Evolutionary conservation across 202 grass and related monocot species (phyloP).

Genomic region (Zizania palustris): DNA sequence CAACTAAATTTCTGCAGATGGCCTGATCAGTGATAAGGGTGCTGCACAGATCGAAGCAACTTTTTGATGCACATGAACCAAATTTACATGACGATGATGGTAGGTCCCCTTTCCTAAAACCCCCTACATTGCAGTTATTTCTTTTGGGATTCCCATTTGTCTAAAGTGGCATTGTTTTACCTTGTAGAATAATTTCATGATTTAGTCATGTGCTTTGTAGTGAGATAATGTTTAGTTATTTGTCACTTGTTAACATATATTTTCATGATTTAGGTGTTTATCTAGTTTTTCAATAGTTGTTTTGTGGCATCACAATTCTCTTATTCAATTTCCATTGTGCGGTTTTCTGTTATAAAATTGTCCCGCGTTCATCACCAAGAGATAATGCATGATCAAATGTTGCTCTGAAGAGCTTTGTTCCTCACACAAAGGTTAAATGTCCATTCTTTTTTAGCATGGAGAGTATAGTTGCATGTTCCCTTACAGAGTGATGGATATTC

Average conservation of each 20-base stretch:
- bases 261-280: neutral
- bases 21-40: slow-evolving; percentile 62
- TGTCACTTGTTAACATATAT: too few relatives aligned
- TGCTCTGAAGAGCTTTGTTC: slow-evolving; percentile 48
- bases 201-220: neutral
- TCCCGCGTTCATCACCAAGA: slow-evolving; percentile 37
- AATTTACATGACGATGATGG: slow-evolving; percentile 92
- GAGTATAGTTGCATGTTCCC: slow-evolving; percentile 30
- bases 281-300: slow-evolving; percentile 4
- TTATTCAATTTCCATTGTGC: slow-evolving; percentile 28
- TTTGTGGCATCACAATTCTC: slow-evolving; percentile 23
- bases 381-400: slow-evolving; percentile 46
- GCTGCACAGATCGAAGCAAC: slow-evolving; percentile 66
- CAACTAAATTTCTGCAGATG: slow-evolving; percentile 60
- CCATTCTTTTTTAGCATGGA: slow-evolving; percentile 8
- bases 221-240: slow-evolving; percentile 26
- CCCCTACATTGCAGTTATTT: slow-evolving; percentile 30
- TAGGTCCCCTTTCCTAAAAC: slow-evolving; percentile 32
- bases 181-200: slow-evolving; percentile 6
- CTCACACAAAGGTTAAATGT: slow-evolving; percentile 64
- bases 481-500: slow-evolving; percentile 44
- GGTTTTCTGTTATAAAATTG: slow-evolving; percentile 29
- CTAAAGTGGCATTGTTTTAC: slow-evolving; percentile 20
- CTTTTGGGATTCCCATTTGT: neutral
- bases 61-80: slow-evolving; percentile 79